A percentile compares a stretch with the other conserved stretches of the same genome.
Conservation (phyloP, 2,329 filamentous ascomycete genomes). For the Epichloe typhina region DNA sequence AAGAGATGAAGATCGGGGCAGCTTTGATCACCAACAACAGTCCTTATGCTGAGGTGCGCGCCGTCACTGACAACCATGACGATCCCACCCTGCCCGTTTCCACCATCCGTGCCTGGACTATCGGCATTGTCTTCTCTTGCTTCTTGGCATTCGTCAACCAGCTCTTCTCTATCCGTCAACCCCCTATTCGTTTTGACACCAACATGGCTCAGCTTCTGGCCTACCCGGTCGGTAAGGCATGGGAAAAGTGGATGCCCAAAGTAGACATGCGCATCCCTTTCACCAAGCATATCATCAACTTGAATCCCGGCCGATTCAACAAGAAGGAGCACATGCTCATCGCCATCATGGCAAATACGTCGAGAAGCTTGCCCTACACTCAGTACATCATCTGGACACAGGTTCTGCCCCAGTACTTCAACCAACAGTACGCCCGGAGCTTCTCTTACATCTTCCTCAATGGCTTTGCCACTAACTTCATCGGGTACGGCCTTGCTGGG, state of each 20-base stretch:
- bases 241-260: conserved; percentile 38
- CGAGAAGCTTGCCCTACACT: conserved; percentile 38
- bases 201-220: conserved; percentile 45
- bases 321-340: conserved; percentile 50
- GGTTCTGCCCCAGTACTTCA: conserved; percentile 37
- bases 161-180: conserved; percentile 44
- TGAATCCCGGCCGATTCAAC: conserved; percentile 44
- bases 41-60: conserved; percentile 43
- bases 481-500: conserved; percentile 43
- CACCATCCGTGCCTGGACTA: conserved; percentile 40
- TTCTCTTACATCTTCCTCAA: conserved; percentile 43
- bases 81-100: conserved; percentile 34
- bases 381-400: conserved; percentile 43
- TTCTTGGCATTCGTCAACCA: conserved; percentile 40
- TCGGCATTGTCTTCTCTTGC: conserved; percentile 36
- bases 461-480: conserved; percentile 40
- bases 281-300: conserved; percentile 21
- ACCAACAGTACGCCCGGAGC: conserved; percentile 37
- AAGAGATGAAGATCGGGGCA: conserved; percentile 42
- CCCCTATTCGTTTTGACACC: conserved; percentile 38
- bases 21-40: conserved; percentile 41
- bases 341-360: conserved; percentile 49
- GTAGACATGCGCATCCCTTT: conserved; percentile 31
- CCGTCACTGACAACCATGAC: conserved; percentile 43
- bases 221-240: conserved; percentile 39